phyloP scores from a whole-genome alignment of 306 rosid genomes.

The Cicer judaicum region DNA sequence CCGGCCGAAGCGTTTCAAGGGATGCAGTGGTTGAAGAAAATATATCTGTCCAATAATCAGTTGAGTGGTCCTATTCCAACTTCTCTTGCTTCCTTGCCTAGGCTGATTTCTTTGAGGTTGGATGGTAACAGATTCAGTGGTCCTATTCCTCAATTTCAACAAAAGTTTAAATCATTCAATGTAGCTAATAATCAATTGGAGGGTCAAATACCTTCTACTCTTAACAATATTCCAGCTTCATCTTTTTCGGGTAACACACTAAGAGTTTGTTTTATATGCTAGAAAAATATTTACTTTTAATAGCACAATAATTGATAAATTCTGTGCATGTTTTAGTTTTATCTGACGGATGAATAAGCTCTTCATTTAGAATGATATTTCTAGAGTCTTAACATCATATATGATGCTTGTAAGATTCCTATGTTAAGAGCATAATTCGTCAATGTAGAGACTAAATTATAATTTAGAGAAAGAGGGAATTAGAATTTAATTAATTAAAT shows the following conservation, averaged over 20 bases:
- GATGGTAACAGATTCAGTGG: constrained; percentile 70
- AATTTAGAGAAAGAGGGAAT: background rate
- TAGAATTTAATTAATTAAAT: background rate
- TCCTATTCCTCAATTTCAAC: constrained; percentile 58
- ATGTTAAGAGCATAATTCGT: too few species aligned
- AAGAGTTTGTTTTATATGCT: too few species aligned
- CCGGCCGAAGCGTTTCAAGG: constrained; percentile 50
- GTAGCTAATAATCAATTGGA: constrained; percentile 63
- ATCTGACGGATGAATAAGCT: too few species aligned
- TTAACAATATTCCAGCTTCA: constrained; percentile 43
- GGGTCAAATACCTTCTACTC: constrained; percentile 66
- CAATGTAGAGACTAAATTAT: too few species aligned
- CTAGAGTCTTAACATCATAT: too few species aligned
- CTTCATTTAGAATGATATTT: too few species aligned
- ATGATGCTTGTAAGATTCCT: too few species aligned
- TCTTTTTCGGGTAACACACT: constrained; percentile 63
- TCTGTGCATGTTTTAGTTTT: too few species aligned
- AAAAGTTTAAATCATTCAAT: constrained; percentile 44
- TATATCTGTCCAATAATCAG: constrained; percentile 61
- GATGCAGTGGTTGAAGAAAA: constrained; percentile 69
- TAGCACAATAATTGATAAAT: too few species aligned
- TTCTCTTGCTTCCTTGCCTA: constrained; percentile 56
- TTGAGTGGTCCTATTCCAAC: constrained; percentile 65
- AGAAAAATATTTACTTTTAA: too few species aligned
- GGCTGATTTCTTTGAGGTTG: constrained; percentile 59